Base-by-base conservation (phyloP, 2,329 filamentous ascomycete genomes). In the Nothomitra cinnamomea region DNA sequence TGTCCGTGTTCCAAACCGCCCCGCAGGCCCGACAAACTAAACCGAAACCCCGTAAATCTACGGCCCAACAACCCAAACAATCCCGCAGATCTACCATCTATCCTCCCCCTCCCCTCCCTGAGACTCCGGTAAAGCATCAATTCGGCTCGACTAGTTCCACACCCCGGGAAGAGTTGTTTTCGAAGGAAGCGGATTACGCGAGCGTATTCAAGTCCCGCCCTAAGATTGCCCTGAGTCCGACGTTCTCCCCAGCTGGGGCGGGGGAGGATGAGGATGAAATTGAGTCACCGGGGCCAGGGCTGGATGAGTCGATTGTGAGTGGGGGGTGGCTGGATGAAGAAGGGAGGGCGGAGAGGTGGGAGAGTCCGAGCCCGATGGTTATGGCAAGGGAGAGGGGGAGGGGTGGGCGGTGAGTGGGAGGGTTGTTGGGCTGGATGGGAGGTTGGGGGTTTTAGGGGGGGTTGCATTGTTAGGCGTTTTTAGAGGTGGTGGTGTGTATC, bases 191-290 rank as follows among this genome's bases (percentile, higher is more conserved):
- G 2, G 87, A 94, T 56, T 85, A 87, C 65, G 83, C 85, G 56
- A 83, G 82, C 24, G 82, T 95, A 1, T 95, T 95, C 65, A 86
- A 82, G 67, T 89, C 85, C 58, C 70, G 89, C 58, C 89, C 89
- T 0, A 84, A 81, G 65, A 79, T 95, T 59, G 82, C 82, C 58
- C 78, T 78, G 10, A 94, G 87, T 64, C 87, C 88, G 1, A 64
- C 80, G 1, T 69, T 57, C 22, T 48, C 55, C 24, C 56, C 55
- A 2, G 15, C n/a, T 15, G 24, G 10, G 13, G 8, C 3, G 25
- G 35, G 24, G 19, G 50, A 32, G 32, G 28, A 40, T 5, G 35
- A 19, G n/a, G 50, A 52, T 45, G 41, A 24, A 15, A 12, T 47
- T 4, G 24, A 49, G 24, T 49, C 28, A 15, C 45, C 45, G 12